Evolutionary conservation across 768 basidiomycete genomes (phyloP), one percentile per base, ranked within the genome.

Genomic region (Trametes meyenii): DNA sequence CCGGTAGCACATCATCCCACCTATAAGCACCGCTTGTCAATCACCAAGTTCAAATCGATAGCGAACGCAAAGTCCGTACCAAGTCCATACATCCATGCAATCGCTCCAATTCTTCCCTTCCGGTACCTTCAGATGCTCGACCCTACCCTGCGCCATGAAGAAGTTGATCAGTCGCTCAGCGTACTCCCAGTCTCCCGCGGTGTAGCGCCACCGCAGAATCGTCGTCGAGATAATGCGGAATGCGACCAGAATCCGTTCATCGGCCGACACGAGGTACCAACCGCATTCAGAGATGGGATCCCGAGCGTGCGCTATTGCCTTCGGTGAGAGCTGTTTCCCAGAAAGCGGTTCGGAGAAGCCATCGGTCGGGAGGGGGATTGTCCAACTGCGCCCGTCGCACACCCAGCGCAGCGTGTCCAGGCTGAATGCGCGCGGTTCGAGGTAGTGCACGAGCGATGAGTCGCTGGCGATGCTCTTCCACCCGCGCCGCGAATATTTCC

Each of bases 391-490:
- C n/a, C 13, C 14, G 58, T 70, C 69, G 43, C 53, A 63, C 14
- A 66, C 56, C 61, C 61, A 68, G 19, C 69, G 64, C 6, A 38
- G 38, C 13, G 2, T 40, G 50, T 40, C 33, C 24, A 62, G 5
- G n/a, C 33, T 50, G 46, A 58, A 62, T 17, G n/a, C 44, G 36
- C 48, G 52, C n/a, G 29, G 4, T 6, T 54, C 44, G n/a, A 53
- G 35, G 33, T 21, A 49, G 7, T 33, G 29, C 40, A 53, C 16
- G 17, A 57, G 61, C 4, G 59, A 55, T 0, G 53, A 50, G 1
- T 53, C 39, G 19, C 55, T 61, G 14, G 69, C 60, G 42, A 66
- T 61, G 13, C 76, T 60, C 5, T 58, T 59, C 77, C 77, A 83
- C 0, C 79, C 80, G 0, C 79, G 73, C 0, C 38, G 16, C 5